Conservation (phyloP, 495 filamentous ascomycete species). For the Tetracladium marchalianum region DNA sequence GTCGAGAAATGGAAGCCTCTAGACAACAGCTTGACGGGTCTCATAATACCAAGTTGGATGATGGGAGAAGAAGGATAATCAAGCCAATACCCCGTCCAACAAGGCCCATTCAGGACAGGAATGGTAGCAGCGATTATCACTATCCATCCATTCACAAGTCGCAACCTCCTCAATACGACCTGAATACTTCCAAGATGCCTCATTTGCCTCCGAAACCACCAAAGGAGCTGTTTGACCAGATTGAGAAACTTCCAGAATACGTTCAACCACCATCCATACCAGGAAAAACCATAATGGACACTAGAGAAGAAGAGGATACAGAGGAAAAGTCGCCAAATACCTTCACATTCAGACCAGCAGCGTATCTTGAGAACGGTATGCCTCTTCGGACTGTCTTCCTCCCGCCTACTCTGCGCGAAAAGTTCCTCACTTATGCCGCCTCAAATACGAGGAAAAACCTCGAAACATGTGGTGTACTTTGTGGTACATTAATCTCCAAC, state of each 20-base stretch:
- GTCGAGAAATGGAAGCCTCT: constrained; percentile 37
- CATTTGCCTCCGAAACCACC: constrained; percentile 34
- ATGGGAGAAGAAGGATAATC: neutral
- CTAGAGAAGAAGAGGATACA: constrained; percentile 13
- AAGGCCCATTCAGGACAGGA: constrained; percentile 1
- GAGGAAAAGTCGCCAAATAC: neutral
- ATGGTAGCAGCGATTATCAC: constrained; percentile 24
- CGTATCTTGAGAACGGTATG: constrained; percentile 79
- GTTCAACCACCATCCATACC: constrained; percentile 10
- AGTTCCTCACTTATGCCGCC: constrained; percentile 61
- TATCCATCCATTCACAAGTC: constrained; percentile 42
- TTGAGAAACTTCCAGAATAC: neutral
- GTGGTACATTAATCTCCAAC: constrained; percentile 83
- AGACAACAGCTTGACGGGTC: constrained; percentile 30
- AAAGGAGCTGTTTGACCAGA: constrained; percentile 22
- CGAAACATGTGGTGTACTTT: constrained; percentile 91
- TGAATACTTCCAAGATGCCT: constrained; percentile 6
- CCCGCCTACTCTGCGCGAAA: constrained; percentile 57
- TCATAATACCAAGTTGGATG: constrained; percentile 14
- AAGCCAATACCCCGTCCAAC: constrained; percentile 3
- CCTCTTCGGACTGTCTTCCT: constrained; percentile 84
- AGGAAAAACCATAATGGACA: constrained; percentile 11
- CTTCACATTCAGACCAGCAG: constrained; percentile 75
- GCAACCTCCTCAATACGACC: constrained; percentile 30
- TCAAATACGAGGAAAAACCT: constrained; percentile 71